These are phyloP conservation scores for Arctium lappa DNA, from an alignment of 129 eudicot species.

Conservation along the genomic window DNA sequence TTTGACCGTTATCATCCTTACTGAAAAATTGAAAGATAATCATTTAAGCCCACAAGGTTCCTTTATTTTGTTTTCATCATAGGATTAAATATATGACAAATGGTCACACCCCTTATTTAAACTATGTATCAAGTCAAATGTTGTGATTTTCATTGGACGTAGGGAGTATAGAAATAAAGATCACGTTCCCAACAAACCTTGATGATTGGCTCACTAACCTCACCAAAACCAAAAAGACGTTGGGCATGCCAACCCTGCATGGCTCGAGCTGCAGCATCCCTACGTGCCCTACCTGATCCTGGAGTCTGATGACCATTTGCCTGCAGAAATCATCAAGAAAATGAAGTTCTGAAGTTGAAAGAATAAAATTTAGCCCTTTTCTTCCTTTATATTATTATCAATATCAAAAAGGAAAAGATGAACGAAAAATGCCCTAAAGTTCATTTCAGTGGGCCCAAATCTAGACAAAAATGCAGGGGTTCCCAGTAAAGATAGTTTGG, in stretches of 20 bases:
- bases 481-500: not conserved
- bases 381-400: not conserved
- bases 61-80: not conserved
- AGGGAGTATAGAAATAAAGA: not conserved
- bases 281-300: conserved; percentile 86
- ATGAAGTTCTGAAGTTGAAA: not conserved
- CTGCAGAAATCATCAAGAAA: conserved; percentile 35
- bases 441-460: not conserved
- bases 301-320: conserved; percentile 62
- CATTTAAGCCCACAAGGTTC: not conserved
- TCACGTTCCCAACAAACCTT: conserved; percentile 21
- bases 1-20: not conserved
- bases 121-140: not conserved
- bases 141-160: not conserved
- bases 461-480: not conserved
- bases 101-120: not conserved
- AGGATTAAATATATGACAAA: not conserved
- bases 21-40: not conserved
- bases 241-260: conserved; percentile 98
- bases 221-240: conserved; percentile 61
- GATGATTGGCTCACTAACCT: conserved; percentile 61
- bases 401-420: not conserved
- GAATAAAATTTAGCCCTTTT: not conserved
- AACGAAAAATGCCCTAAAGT: not conserved
- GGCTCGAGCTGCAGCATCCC: conserved; percentile 98